These are phyloP conservation scores for Dactylonectria estremocensis DNA, from an alignment of 2,329 filamentous ascomycete genomes.

Conservation along the genomic window DNA sequence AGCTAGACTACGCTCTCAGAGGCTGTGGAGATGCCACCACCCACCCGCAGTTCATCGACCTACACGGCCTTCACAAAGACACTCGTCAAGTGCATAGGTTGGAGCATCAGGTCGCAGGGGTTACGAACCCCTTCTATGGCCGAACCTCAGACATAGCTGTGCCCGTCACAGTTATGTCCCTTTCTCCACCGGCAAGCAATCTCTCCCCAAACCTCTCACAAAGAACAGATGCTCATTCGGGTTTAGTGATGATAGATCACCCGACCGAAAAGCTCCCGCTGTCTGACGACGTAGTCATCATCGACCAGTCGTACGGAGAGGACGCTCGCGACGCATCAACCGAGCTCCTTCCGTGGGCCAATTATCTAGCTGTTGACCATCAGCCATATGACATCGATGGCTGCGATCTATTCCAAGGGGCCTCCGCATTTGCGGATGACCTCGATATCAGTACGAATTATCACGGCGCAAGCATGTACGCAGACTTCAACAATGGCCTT, in stretches of 20 bases:
- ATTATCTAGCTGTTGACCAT: background rate
- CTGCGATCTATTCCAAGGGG: background rate
- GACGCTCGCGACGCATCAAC: background rate
- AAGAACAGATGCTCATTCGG: background rate
- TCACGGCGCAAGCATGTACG: background rate
- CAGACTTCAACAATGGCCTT: background rate
- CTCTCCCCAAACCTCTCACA: background rate
- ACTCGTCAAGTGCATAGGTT: background rate
- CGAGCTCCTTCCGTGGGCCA: background rate
- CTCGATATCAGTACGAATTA: background rate
- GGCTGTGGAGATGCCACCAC: background rate
- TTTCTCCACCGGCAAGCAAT: background rate
- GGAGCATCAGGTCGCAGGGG: background rate
- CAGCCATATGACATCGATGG: background rate
- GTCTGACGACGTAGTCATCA: background rate
- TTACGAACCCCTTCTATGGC: background rate
- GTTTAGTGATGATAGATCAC: background rate
- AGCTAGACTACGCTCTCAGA: background rate
- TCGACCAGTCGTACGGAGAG: background rate
- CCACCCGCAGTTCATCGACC: background rate
- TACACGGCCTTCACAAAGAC: background rate
- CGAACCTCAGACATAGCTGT: background rate
- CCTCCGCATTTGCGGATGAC: background rate
- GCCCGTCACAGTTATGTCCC: background rate
- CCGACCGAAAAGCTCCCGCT: background rate